A percentile compares a stretch with the other conserved stretches of the same genome.
Conservation (phyloP, 768 basidiomycete genomes). For the Russula griseocarnosa region DNA sequence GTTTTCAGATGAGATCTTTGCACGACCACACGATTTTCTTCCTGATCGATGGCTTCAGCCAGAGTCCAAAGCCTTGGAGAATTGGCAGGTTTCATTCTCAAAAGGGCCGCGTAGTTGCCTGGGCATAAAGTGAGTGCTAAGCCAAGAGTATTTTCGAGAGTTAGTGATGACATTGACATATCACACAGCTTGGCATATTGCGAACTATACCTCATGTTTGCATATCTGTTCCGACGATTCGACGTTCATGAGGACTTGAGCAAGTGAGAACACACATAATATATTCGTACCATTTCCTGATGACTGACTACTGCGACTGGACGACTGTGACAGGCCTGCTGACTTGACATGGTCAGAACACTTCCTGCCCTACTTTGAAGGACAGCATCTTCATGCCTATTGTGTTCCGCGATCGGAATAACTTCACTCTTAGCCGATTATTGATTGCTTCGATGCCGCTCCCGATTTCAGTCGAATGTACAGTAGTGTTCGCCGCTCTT, state of each 20-base stretch:
- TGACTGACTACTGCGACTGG: background rate
- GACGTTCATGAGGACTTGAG: conserved; percentile 24
- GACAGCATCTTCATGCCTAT: conserved; percentile 16
- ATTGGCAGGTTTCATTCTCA: conserved; percentile 23
- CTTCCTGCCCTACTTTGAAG: conserved; percentile 10
- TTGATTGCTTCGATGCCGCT: background rate
- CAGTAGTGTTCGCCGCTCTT: too few relatives aligned
- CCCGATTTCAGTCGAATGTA: too few relatives aligned
- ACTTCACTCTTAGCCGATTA: background rate
- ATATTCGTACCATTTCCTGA: too few relatives aligned
- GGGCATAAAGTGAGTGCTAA: conserved; percentile 25
- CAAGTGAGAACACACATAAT: background rate
- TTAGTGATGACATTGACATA: background rate
- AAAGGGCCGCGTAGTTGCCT: conserved; percentile 29
- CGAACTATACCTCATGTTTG: conserved; percentile 29
- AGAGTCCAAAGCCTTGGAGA: conserved; percentile 17
- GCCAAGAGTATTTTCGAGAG: background rate
- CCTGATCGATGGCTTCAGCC: conserved; percentile 27
- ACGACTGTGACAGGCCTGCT: background rate
- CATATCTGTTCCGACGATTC: conserved; percentile 28
- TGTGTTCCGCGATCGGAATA: conserved; percentile 16
- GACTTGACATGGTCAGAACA: conserved; percentile 19
- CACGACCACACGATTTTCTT: conserved; percentile 20
- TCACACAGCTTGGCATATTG: conserved; percentile 27
- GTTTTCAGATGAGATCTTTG: conserved; percentile 17